phyloP scores from a whole-genome alignment of 179 eudicot genomes.

The Heliamphora pulchella region DNA sequence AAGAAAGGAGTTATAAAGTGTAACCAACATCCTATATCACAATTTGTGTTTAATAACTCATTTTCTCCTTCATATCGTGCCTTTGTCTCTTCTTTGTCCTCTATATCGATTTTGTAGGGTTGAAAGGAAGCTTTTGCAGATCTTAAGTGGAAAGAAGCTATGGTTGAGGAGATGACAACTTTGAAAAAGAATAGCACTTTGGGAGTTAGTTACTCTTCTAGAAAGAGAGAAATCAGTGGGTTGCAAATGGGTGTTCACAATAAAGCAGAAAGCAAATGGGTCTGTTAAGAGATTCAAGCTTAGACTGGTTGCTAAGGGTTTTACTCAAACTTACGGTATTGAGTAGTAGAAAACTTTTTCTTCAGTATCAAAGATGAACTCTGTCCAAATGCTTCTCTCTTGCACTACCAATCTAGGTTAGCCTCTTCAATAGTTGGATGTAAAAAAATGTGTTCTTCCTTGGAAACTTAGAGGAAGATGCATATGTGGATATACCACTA shows the following conservation, averaged over 20 bases:
- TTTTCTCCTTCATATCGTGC: too few species aligned
- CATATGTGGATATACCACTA: background rate
- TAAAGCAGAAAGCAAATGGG: background rate
- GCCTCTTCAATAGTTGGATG: background rate
- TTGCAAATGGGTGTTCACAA: background rate
- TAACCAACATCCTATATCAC: too few species aligned
- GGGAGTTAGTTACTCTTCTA: background rate
- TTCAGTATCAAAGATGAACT: background rate
- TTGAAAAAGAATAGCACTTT: background rate
- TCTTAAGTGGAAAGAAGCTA: background rate
- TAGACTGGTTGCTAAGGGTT: background rate
- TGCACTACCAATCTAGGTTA: background rate
- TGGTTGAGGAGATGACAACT: background rate
- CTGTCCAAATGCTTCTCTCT: background rate
- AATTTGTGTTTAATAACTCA: too few species aligned
- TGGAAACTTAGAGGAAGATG: background rate
- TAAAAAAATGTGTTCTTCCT: background rate
- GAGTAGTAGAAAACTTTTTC: background rate
- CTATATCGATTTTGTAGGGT: too few species aligned
- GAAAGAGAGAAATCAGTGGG: background rate
- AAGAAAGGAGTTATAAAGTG: too few species aligned
- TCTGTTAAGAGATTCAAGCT: background rate
- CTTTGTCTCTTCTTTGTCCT: too few species aligned
- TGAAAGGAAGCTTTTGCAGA: too few species aligned
- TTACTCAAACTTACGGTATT: background rate